Conservation (phyloP, 805 yeast species). For the Kodamaea nitidulidarum region DNA sequence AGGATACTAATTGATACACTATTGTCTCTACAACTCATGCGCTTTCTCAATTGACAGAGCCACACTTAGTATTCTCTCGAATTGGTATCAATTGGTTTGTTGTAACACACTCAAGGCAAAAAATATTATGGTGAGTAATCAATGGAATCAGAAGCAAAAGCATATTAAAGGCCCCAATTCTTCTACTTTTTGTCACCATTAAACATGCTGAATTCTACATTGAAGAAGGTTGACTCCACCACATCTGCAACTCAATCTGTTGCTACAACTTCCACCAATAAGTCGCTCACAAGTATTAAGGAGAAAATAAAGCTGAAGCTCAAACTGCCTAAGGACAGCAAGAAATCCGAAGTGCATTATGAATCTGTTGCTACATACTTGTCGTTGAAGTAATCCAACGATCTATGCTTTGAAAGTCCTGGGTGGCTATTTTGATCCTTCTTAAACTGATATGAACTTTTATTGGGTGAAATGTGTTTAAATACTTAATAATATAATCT, state of each 20-base stretch:
- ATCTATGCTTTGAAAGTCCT: no score
- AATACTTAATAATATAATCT: no score
- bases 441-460: no score
- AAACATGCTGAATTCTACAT: background rate
- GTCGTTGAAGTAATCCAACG: conserved; percentile 5
- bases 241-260: conserved; percentile 1
- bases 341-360: background rate
- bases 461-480: no score
- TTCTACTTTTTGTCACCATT: background rate
- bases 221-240: conserved; percentile 1
- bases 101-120: no score
- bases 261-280: background rate
- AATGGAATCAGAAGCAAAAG: background rate
- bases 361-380: conserved; percentile 5
- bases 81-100: no score
- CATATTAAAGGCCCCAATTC: background rate
- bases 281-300: background rate
- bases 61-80: no score
- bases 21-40: no score
- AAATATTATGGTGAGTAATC: background rate
- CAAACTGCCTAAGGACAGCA: background rate
- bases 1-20: no score
- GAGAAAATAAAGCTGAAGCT: background rate
- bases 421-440: no score
- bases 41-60: no score